phyloP scores from a whole-genome alignment of 2,329 filamentous ascomycete genomes.

The Xylaria multiplex region DNA sequence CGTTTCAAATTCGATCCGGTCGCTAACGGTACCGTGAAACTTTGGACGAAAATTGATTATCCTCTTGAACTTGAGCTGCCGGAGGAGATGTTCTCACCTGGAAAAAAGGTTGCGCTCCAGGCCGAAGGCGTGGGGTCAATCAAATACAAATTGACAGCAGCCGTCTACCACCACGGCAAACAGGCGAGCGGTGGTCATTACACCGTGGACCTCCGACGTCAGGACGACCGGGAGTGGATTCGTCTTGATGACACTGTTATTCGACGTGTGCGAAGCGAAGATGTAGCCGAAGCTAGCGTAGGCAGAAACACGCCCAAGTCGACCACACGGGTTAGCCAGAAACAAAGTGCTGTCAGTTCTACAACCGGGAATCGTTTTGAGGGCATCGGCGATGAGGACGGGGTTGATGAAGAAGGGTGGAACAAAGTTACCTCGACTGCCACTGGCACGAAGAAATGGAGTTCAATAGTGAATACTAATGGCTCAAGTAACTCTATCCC shows the following conservation, averaged over 20 bases:
- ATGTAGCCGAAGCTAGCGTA: slow-evolving; percentile 85
- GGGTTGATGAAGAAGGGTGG: slow-evolving; percentile 78
- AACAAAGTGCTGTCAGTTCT: slow-evolving; percentile 52
- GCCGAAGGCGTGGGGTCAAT: slow-evolving; percentile 75
- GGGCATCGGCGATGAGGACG: slow-evolving; percentile 71
- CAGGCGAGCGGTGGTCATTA: slow-evolving; percentile 97
- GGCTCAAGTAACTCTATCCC: slow-evolving; percentile 62
- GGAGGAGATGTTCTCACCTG: slow-evolving; percentile 83
- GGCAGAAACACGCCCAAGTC: slow-evolving; percentile 77
- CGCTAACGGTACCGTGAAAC: slow-evolving; percentile 87
- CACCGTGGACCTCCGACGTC: slow-evolving; percentile 93
- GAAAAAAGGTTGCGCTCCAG: slow-evolving; percentile 73
- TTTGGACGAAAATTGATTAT: slow-evolving; percentile 98
- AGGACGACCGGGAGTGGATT: slow-evolving; percentile 96
- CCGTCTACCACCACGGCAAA: slow-evolving; percentile 97
- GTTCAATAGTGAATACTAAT: slow-evolving; percentile 73
- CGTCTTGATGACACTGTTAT: slow-evolving; percentile 94
- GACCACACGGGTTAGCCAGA: slow-evolving; percentile 72
- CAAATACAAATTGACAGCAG: slow-evolving; percentile 85
- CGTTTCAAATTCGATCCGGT: slow-evolving; percentile 94
- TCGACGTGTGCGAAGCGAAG: slow-evolving; percentile 82
- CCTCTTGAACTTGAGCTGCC: slow-evolving; percentile 94
- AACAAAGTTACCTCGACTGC: slow-evolving; percentile 74
- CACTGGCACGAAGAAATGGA: slow-evolving; percentile 81
- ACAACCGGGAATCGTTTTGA: slow-evolving; percentile 78